Conservation (phyloP, 108 stramenopile species). For the Discostella pseudostelligera region DNA sequence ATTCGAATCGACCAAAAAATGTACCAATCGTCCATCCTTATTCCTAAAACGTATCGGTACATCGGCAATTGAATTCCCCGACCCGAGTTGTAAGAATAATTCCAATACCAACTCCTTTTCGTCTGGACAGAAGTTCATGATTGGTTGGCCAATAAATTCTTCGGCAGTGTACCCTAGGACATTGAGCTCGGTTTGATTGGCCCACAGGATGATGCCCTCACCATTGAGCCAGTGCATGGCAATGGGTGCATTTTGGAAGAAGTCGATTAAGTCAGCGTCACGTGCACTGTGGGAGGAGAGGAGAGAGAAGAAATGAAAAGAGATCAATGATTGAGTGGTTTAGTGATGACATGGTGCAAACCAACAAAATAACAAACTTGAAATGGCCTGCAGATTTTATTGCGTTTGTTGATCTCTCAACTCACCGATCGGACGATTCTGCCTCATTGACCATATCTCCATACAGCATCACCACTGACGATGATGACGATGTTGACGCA, state of each 20-base stretch:
- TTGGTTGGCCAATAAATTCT: conserved; percentile 46
- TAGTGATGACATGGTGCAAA: neutral
- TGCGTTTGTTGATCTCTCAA: neutral
- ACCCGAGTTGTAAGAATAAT: conserved; percentile 50
- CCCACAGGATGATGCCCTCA: conserved; percentile 49
- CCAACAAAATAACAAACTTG: neutral
- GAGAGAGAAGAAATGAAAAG: neutral
- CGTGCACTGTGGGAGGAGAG: conserved; percentile 14
- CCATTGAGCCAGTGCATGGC: conserved; percentile 60
- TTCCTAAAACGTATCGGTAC: conserved; percentile 56
- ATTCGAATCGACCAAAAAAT: conserved; percentile 59
- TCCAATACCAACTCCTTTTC: conserved; percentile 44
- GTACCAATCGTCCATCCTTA: conserved; percentile 49
- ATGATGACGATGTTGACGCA: no score
- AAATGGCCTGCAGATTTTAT: neutral
- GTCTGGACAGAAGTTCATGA: conserved; percentile 50
- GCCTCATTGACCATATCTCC: conserved; percentile 24
- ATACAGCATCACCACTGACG: conserved; percentile 26
- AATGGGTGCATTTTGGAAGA: conserved; percentile 58
- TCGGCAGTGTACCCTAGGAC: conserved; percentile 52
- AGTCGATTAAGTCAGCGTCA: conserved; percentile 48
- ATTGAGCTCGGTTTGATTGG: conserved; percentile 53
- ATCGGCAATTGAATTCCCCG: conserved; percentile 43
- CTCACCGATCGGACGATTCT: conserved; percentile 28
- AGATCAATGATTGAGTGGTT: neutral